Evolutionary conservation across 441 rosid genomes (phyloP), one percentile per base, ranked within the genome.

Genomic region (Populus hybrid): DNA sequence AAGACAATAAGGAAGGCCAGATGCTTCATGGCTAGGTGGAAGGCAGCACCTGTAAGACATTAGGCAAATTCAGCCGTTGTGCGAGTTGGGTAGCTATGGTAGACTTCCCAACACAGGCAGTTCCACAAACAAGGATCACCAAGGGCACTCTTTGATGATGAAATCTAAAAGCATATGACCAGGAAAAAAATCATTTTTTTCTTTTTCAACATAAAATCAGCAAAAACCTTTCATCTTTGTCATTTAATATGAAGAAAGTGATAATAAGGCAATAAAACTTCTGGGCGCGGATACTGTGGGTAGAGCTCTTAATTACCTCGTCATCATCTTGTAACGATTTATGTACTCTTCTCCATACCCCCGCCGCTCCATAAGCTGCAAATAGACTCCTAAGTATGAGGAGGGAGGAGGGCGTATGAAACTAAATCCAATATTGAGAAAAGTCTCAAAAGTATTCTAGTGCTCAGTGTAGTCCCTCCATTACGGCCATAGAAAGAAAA

Each of bases 81-180:
- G 99, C 99, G 40, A 96, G 94, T 82, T 96, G 99, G 77, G 99
- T 94, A 6, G 99, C 98, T 79, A 94, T 90, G 26, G 99, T 96
- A 29, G 99, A 96, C 87, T 96, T 96, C 38, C 99, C 99, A 26
- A 92, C 98, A 78, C 99, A 94, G 40, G 98, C 98, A 73, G 99
- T 93, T 87, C 99, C 99, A 53, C 98, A 94, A 74, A 96, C 99
- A 88, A 96, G 99, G 79, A 96, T 96, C 31, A 96, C 97, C 78
- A 96, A 84, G 29, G 98, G 99, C 83, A 94, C 98, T 76, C 98
- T 94, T 82, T 91, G 98, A 86, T 96, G 98, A 86, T 96, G 98
- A 89, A 96, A 96, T 83, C 99, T 96, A 83, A 75, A 78, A 78
- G 73, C 29, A 68, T 28, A 75, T 28, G 6, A 21, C 31, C 40